phyloP scores from a whole-genome alignment of 345 rosid species.

The Euphorbia lathyris region DNA sequence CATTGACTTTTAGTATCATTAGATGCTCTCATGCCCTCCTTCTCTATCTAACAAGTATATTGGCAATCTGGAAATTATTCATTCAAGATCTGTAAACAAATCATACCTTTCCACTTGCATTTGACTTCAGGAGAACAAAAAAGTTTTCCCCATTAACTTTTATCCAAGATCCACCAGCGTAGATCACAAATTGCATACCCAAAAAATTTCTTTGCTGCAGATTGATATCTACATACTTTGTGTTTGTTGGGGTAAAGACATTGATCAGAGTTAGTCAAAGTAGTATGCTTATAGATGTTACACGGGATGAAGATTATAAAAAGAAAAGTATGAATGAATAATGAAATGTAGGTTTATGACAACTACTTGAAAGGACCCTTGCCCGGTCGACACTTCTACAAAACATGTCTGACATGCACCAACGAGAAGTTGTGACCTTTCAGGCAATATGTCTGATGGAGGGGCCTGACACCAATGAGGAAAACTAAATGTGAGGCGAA shows the following conservation, averaged over 20 bases:
- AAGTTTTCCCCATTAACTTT: constrained; percentile 54
- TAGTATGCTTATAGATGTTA: background rate
- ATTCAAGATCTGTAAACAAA: constrained; percentile 4
- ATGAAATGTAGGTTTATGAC: background rate
- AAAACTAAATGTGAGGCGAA: constrained; percentile 3
- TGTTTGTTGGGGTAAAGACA: background rate
- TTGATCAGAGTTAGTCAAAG: background rate
- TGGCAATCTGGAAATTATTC: background rate
- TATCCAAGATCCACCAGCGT: constrained; percentile 53
- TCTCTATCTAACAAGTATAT: background rate
- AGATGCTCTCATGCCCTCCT: background rate
- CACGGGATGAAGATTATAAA: constrained; percentile 4
- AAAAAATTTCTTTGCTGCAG: constrained; percentile 42
- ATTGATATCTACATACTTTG: constrained; percentile 44
- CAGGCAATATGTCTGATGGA: constrained; percentile 52
- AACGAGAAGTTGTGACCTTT: constrained; percentile 47
- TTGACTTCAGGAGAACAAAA: constrained; percentile 32
- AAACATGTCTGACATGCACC: constrained; percentile 64
- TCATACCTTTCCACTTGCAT: constrained; percentile 38
- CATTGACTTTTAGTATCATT: background rate
- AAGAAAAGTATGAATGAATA: background rate
- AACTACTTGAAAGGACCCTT: constrained; percentile 50
- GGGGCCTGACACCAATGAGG: constrained; percentile 32
- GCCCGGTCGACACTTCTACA: constrained; percentile 33
- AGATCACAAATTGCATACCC: constrained; percentile 58